A percentile compares a stretch with the other conserved stretches of the same genome.
These are phyloP conservation scores for Talaromyces amestolkiae DNA, from an alignment of 2,329 filamentous ascomycete genomes.

Conservation along the genomic window DNA sequence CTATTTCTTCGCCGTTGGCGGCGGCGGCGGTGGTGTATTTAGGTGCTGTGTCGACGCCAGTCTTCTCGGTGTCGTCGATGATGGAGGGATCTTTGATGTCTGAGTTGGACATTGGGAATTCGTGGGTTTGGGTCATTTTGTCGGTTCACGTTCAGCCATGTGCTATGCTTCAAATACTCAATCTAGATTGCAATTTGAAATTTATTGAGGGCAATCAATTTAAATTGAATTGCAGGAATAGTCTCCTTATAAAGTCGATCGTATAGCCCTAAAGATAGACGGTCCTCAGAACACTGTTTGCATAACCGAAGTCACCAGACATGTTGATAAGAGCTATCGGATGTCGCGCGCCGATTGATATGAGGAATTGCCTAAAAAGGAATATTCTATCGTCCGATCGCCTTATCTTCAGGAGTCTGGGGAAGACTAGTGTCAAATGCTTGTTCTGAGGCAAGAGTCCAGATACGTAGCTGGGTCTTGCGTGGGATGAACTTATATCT, in stretches of 20 bases:
- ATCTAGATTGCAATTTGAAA: neutral
- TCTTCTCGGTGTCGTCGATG: neutral
- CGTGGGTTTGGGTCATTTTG: conserved; percentile 7
- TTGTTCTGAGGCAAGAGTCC: neutral
- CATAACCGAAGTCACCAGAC: neutral
- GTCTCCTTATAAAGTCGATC: neutral
- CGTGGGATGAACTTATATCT: neutral
- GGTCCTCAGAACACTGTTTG: neutral
- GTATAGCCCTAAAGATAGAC: neutral
- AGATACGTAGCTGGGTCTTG: neutral
- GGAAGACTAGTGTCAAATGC: neutral
- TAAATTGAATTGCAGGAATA: neutral
- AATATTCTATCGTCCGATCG: neutral
- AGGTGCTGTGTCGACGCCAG: neutral
- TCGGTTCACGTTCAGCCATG: neutral
- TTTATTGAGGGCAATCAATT: neutral
- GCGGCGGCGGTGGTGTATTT: neutral
- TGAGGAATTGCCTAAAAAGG: neutral
- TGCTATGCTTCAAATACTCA: neutral
- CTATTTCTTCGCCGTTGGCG: neutral
- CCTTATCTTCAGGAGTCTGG: neutral
- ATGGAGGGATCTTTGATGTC: conserved; percentile 14
- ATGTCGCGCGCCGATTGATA: neutral
- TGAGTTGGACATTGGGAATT: neutral
- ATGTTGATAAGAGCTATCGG: neutral